A percentile compares a stretch with the other conserved stretches of the same genome.
Conservation (phyloP, 2,329 filamentous ascomycete species). For the Calycina marina region DNA sequence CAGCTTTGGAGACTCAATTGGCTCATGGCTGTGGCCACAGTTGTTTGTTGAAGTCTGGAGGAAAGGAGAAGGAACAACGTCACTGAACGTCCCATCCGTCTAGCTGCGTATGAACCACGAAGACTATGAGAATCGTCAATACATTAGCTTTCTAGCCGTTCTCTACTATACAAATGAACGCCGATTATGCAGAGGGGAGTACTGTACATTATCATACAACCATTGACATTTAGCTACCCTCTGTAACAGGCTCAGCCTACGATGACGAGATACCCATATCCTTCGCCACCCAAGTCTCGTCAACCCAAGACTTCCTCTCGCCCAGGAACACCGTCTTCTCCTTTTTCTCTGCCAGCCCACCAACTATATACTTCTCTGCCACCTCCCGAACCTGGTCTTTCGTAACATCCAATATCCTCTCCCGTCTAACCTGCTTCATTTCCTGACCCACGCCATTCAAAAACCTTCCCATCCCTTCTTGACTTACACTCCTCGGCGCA, state of each 20-base stretch:
- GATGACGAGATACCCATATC: conserved; percentile 54
- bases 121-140: too few species aligned
- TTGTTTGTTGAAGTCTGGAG: too few species aligned
- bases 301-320: conserved; percentile 67
- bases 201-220: conserved; percentile 14
- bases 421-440: conserved; percentile 75
- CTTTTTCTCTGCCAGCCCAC: conserved; percentile 41
- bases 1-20: too few species aligned
- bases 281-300: conserved; percentile 56
- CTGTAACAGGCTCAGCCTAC: conserved; percentile 16
- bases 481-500: conserved; percentile 72
- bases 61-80: too few species aligned
- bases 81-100: too few species aligned
- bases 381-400: conserved; percentile 65
- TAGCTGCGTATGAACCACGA: too few species aligned
- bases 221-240: too few species aligned
- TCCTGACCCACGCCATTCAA: conserved; percentile 72
- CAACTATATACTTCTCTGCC: conserved; percentile 69
- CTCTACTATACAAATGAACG: conserved; percentile 8
- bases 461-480: conserved; percentile 78
- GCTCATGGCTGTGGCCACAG: too few species aligned
- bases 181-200: conserved; percentile 15
- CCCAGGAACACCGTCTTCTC: conserved; percentile 64
- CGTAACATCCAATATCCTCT: conserved; percentile 75
- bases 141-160: conserved; percentile 5